Evolutionary conservation across 2,329 filamentous ascomycete species (phyloP).

Genomic region (Talaromyces rugulosus): DNA sequence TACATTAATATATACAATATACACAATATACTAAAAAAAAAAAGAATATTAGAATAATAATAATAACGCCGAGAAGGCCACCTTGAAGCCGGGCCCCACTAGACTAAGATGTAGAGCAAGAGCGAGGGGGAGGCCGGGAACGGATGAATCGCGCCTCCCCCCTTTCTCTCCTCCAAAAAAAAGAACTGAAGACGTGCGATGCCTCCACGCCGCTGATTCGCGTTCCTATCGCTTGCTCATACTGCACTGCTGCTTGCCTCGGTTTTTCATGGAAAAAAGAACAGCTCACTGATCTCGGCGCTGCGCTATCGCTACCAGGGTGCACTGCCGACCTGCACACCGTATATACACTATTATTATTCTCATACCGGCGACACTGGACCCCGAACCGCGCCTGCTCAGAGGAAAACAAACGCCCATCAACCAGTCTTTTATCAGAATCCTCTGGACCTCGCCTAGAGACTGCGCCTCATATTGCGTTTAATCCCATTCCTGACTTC

Average conservation of each 20-base stretch:
- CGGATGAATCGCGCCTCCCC: neutral
- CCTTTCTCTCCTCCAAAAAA: conserved; percentile 1
- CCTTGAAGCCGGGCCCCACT: neutral
- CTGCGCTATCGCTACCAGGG: neutral
- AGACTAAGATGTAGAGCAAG: neutral
- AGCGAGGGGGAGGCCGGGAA: neutral
- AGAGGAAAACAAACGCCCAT: neutral
- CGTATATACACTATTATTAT: neutral
- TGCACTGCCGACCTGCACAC: neutral
- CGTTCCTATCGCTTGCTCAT: neutral
- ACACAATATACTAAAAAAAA: neutral
- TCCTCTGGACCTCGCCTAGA: neutral
- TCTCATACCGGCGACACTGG: neutral
- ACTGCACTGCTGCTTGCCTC: neutral
- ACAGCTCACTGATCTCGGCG: neutral
- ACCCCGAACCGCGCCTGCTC: neutral
- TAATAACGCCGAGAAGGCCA: neutral
- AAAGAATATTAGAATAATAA: neutral
- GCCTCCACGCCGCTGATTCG: neutral
- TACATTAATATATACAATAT: no score
- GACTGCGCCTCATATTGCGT: neutral
- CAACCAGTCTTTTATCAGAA: neutral
- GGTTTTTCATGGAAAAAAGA: neutral
- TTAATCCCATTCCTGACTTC: neutral
- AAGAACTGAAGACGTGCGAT: neutral